A percentile compares a stretch with the other conserved stretches of the same genome.
These are phyloP conservation scores for Hypomyces rosellus DNA, from an alignment of 2,329 filamentous ascomycete species.

Conservation along the genomic window DNA sequence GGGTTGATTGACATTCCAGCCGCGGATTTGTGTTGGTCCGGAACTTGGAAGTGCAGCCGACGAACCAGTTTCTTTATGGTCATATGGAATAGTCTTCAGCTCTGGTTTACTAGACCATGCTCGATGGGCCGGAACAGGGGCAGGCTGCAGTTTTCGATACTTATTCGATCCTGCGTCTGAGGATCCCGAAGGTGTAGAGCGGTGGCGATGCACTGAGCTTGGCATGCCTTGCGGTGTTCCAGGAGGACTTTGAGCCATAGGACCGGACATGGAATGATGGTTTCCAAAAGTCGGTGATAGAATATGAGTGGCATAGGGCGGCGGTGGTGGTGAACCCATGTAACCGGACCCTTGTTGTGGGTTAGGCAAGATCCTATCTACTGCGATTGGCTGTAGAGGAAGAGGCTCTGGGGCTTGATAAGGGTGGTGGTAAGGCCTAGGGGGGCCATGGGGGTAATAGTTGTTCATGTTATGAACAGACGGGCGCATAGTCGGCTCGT, in stretches of 20 bases:
- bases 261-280: conserved; percentile 22
- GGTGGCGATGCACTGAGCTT: conserved; percentile 27
- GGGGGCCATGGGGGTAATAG: conserved; percentile 27
- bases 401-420: conserved; percentile 25
- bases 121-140: conserved; percentile 47
- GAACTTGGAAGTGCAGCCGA: conserved; percentile 49
- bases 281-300: conserved; percentile 34
- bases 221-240: conserved; percentile 26
- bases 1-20: conserved; percentile 46
- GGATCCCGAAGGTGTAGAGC: conserved; percentile 32
- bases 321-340: conserved; percentile 29
- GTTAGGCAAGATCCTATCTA: conserved; percentile 30
- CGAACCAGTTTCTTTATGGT: conserved; percentile 52
- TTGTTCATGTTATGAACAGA: conserved; percentile 19
- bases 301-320: conserved; percentile 25
- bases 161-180: conserved; percentile 35
- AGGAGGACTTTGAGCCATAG: conserved; percentile 30
- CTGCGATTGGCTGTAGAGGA: conserved; percentile 23
- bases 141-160: conserved; percentile 54
- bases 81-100: conserved; percentile 53
- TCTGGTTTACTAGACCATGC: conserved; percentile 43
- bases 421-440: conserved; percentile 26
- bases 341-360: conserved; percentile 27
- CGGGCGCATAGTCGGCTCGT: conserved; percentile 27
- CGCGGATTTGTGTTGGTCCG: conserved; percentile 50